Evolutionary conservation across 2,329 filamentous ascomycete genomes (phyloP).

Genomic region (Aspergillus eucalypticola): DNA sequence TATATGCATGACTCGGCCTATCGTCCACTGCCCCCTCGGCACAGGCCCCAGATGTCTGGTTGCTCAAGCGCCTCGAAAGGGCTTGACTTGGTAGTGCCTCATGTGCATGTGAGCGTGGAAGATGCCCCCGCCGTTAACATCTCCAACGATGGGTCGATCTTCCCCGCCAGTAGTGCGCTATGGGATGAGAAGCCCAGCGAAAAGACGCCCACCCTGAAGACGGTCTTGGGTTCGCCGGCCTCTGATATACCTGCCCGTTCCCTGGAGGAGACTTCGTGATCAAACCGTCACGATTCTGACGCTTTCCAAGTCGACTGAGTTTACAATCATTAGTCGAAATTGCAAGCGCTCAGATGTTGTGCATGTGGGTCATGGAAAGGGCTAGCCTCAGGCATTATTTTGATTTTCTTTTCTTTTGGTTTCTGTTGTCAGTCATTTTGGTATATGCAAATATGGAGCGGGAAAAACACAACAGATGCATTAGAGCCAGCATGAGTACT

Average conservation of each 20-base stretch:
- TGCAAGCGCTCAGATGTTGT: not conserved
- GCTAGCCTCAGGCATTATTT: not conserved
- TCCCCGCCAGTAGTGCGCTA: conserved; percentile 31
- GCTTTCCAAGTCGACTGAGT: not conserved
- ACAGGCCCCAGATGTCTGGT: conserved; percentile 41
- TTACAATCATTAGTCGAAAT: not conserved
- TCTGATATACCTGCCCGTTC: conserved; percentile 4
- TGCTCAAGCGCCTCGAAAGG: conserved; percentile 34
- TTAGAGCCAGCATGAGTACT: not conserved
- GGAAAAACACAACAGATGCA: not conserved
- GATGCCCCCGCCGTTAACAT: conserved; percentile 21
- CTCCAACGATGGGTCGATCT: conserved; percentile 29
- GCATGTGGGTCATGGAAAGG: not conserved
- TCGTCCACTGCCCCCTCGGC: conserved; percentile 43
- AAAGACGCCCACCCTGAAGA: conserved; percentile 18
- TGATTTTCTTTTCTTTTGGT: not conserved
- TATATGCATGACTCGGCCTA: conserved; percentile 28
- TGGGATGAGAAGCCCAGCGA: conserved; percentile 24
- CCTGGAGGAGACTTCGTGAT: conserved; percentile 3
- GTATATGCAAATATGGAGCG: not conserved
- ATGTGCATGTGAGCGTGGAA: conserved; percentile 25
- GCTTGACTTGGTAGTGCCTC: conserved; percentile 44
- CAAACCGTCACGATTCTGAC: not conserved
- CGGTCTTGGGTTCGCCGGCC: conserved; percentile 1
- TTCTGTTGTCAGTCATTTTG: not conserved